Base-by-base conservation (phyloP, 2,329 filamentous ascomycete genomes). In the Aspergillus aculeatinus region DNA sequence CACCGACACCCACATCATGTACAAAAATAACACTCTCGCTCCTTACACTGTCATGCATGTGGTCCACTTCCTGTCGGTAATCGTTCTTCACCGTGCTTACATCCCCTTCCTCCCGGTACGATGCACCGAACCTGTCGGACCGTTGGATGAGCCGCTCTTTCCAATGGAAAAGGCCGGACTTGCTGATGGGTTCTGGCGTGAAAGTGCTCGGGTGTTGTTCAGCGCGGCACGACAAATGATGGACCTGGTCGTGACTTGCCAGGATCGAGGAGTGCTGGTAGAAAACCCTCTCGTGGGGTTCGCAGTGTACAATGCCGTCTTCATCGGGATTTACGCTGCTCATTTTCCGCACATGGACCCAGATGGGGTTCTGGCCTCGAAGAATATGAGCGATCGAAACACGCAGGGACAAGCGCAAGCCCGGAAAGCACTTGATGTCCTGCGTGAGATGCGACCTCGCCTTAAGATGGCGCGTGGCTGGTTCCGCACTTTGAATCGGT, bases 281-380 rank as follows among this genome's bases (percentile, higher is more conserved):
- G 82, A 86, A 65, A 85, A 81, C 4, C 83, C 84, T 0, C 75
- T 85, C 25, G 76, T 84, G 16, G 83, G 80, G 1, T 86, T 85
- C 62, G 81, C 83, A 29, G 75, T 83, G 23, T 86, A 84, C 68
- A 81, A 80, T 42, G 82, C 82, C 25, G 79, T 79, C 0, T 80
- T 84, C 53, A 72, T 80, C 42, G 79, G 77, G 16, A 73, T 84
- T 9, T 86, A 85, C 67, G 81, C 80, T 33, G 77, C 79, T 35
- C 81, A 83, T 65, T 85, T 85, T 60, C 79, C 80, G 1, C 79
- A 81, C 66, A 84, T 85, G 82, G 83, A 86, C 60, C 77, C 79
- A 0, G 77, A 83, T 9, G 78, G 79, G 10, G 77, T 77, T 58
- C 71, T 85, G 67, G 78, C 78, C 5, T 60, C 68, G 1, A 73